A percentile compares a stretch with the other conserved stretches of the same genome.
Conservation (phyloP, 495 filamentous ascomycete species). For the Tuber calosporum region DNA sequence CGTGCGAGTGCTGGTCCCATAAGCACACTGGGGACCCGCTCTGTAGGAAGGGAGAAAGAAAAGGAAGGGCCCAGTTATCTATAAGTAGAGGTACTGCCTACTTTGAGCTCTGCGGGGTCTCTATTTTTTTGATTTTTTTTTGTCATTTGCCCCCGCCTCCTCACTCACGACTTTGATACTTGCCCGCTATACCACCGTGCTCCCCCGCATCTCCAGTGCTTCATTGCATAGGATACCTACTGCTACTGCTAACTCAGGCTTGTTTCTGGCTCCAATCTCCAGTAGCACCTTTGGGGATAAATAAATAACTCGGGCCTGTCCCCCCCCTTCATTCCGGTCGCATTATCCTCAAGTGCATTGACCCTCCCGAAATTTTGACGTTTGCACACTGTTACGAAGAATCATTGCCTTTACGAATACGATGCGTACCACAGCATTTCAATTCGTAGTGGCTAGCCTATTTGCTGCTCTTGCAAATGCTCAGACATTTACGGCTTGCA, state of each 20-base stretch:
- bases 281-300: constrained; percentile 14
- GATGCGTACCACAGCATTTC: not conserved
- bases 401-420: not conserved
- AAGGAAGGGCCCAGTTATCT: not conserved
- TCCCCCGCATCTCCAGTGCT: not conserved
- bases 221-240: not conserved
- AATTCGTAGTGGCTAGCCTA: not conserved
- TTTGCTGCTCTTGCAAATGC: constrained; percentile 48
- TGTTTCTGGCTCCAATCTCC: not conserved
- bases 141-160: not conserved
- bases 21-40: not conserved
- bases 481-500: constrained; percentile 70
- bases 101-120: not conserved
- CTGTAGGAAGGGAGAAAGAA: not conserved
- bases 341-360: constrained; percentile 3
- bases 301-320: not conserved
- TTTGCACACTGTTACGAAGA: not conserved
- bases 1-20: not conserved
- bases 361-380: not conserved
- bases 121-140: not conserved
- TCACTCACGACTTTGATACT: not conserved
- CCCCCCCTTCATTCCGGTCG: constrained; percentile 18
- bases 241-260: not conserved
- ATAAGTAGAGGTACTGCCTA: not conserved
- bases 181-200: not conserved